Conservation (phyloP, 768 basidiomycete genomes). For the Mycena vitilis region DNA sequence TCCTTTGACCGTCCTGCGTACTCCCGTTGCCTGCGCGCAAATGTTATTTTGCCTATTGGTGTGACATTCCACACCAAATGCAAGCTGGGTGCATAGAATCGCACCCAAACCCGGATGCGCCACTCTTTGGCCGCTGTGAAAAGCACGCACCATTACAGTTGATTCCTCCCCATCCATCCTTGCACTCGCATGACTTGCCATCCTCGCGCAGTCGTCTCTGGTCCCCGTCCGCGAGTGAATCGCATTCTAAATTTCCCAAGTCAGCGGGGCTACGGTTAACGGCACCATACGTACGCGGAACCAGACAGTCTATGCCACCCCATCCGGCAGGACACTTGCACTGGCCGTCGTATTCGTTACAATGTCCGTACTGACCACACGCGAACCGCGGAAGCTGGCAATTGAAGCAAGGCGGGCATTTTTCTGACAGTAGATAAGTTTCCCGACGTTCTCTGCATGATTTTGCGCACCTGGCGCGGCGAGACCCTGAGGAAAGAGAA, state of each 20-base stretch:
- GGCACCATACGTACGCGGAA: slow-evolving; percentile 74
- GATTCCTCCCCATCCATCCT: slow-evolving; percentile 94
- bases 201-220: slow-evolving; percentile 84
- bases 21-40: no score
- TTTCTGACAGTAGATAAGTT: slow-evolving; percentile 47
- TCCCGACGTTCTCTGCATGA: background rate
- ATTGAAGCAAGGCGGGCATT: slow-evolving; percentile 95
- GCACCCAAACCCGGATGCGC: no score
- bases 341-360: slow-evolving; percentile 93
- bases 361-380: slow-evolving; percentile 93
- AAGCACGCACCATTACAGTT: slow-evolving; percentile 92
- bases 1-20: no score
- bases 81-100: no score
- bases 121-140: no score
- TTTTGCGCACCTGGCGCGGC: slow-evolving; percentile 27
- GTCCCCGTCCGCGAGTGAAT: slow-evolving; percentile 91
- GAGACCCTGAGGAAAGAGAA: slow-evolving; percentile 19
- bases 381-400: slow-evolving; percentile 92
- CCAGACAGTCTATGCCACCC: slow-evolving; percentile 95
- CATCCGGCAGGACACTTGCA: slow-evolving; percentile 98
- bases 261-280: background rate
- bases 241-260: slow-evolving; percentile 74
- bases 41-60: no score
- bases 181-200: slow-evolving; percentile 85
- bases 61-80: no score